A percentile compares a stretch with the other conserved stretches of the same genome.
Evolutionary conservation across 257 asterid genomes (phyloP).

Genomic region (Osmanthus fragrans): DNA sequence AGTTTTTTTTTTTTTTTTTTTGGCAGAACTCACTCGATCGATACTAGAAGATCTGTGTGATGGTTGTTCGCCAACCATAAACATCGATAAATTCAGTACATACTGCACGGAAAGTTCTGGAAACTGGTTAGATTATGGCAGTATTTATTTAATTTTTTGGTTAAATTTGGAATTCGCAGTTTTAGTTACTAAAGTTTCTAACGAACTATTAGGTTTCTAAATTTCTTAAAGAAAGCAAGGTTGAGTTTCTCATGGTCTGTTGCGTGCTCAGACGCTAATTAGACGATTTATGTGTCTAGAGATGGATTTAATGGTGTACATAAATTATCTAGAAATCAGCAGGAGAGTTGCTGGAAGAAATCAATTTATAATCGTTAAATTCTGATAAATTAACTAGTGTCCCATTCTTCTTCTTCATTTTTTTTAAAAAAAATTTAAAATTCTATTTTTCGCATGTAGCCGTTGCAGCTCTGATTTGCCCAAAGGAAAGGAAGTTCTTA

Average conservation of each 20-base stretch:
- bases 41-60: conserved; percentile 54
- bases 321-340: not conserved
- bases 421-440: too few species aligned
- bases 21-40: conserved; percentile 71
- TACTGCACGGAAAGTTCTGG: conserved; percentile 63
- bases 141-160: not conserved
- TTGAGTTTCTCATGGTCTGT: not conserved
- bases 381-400: not conserved
- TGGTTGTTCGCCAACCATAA: conserved; percentile 51
- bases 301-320: not conserved
- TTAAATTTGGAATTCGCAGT: not conserved
- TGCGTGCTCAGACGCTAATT: not conserved
- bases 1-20: not conserved
- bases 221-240: not conserved
- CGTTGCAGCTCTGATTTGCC: conserved; percentile 67
- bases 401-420: not conserved
- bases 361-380: not conserved
- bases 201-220: not conserved
- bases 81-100: conserved; percentile 65
- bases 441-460: conserved; percentile 34
- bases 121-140: conserved; percentile 46
- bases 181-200: not conserved
- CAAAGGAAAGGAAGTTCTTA: conserved; percentile 63
- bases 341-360: not conserved
- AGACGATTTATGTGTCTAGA: not conserved